These are phyloP conservation scores for Hamamelis virginiana DNA, from an alignment of 164 flowering plant genomes.

Conservation along the genomic window DNA sequence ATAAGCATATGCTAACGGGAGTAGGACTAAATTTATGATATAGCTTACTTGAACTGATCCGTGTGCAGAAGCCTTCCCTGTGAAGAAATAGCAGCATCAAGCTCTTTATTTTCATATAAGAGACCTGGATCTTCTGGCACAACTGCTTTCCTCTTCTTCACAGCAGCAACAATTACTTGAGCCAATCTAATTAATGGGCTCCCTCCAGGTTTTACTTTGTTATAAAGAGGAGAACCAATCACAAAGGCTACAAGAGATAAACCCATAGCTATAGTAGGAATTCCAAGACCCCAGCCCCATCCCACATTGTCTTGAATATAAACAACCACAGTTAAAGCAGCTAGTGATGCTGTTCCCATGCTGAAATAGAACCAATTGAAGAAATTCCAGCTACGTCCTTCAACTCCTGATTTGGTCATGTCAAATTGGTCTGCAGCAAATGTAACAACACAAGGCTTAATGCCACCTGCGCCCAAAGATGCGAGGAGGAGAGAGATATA, in stretches of 20 bases:
- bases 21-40: no score
- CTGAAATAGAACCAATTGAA: constrained; percentile 67
- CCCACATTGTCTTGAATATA: constrained; percentile 73
- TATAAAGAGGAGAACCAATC: constrained; percentile 48
- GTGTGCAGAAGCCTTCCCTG: constrained; percentile 63
- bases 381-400: constrained; percentile 37
- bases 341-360: constrained; percentile 59
- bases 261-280: constrained; percentile 62
- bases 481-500: constrained; percentile 61
- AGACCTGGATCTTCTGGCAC: constrained; percentile 37
- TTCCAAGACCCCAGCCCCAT: constrained; percentile 80
- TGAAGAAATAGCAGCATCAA: constrained; percentile 50
- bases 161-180: constrained; percentile 59
- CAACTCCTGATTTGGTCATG: constrained; percentile 24
- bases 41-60: constrained; percentile 56
- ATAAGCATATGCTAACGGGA: no score
- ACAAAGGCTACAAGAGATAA: constrained; percentile 52
- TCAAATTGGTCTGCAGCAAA: constrained; percentile 73
- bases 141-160: constrained; percentile 42
- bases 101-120: constrained; percentile 50
- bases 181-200: constrained; percentile 56
- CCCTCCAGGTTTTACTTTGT: constrained; percentile 47
- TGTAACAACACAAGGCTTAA: constrained; percentile 65
- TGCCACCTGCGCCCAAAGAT: constrained; percentile 57
- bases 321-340: constrained; percentile 59